These are phyloP conservation scores for Populus trichocarpa DNA, from an alignment of 441 rosid species.

Conservation along the genomic window DNA sequence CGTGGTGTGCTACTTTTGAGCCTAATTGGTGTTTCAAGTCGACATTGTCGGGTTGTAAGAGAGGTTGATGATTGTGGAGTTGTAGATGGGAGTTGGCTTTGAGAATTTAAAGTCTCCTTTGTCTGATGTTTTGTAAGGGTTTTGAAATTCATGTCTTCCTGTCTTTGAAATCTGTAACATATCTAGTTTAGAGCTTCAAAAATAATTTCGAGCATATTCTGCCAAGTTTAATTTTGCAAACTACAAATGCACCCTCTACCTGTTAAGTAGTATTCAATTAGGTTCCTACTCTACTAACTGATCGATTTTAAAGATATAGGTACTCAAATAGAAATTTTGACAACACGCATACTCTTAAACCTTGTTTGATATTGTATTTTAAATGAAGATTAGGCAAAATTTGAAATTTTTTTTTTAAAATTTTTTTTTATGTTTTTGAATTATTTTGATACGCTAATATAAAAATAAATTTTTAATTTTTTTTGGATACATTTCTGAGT, in stretches of 20 bases:
- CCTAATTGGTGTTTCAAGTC: background rate
- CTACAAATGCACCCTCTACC: background rate
- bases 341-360: background rate
- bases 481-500: accelerated
- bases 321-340: background rate
- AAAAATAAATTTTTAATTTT: too few relatives aligned
- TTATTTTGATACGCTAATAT: too few relatives aligned
- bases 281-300: background rate
- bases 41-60: background rate
- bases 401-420: too few relatives aligned
- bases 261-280: background rate
- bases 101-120: slow-evolving; percentile 8
- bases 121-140: slow-evolving; percentile 17
- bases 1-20: slow-evolving; percentile 20
- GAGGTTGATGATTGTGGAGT: background rate
- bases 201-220: background rate
- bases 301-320: background rate
- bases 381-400: too few relatives aligned
- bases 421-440: too few relatives aligned
- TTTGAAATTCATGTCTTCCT: slow-evolving; percentile 4
- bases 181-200: background rate
- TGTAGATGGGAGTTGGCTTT: slow-evolving; percentile 10
- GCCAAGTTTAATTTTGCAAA: background rate
- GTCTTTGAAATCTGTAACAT: background rate
- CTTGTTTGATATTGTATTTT: too few relatives aligned